Evolutionary conservation across 176 grass and related monocot species (phyloP), one percentile per base, ranked within the genome.

Genomic region (Oropetium thomaeum): DNA sequence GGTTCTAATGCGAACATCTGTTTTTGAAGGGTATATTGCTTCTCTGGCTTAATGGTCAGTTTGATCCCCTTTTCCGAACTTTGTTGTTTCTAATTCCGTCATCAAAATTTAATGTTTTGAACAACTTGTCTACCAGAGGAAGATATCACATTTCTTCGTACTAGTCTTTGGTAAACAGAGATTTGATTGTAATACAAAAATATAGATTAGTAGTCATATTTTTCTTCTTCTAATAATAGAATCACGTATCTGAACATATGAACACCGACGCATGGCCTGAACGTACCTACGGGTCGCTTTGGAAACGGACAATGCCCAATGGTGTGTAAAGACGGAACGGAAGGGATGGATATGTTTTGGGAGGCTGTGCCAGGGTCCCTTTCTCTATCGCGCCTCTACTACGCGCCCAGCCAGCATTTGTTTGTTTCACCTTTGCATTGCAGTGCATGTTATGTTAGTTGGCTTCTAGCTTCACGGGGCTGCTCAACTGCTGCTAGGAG

Each of bases 381-480:
- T 10, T 55, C 1, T 20, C 37, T 32, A 41, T 82, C 31, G n/a
- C 43, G 23, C 54, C 25, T 41, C 8, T 26, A 39, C 16, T 73
- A n/a, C 58, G 51, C 53, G 54, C 7, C 5, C 5, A 37, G 71
- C 53, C 4, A 13, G 25, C 28, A 74, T 74, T 53, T 53, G 22
- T 58, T 59, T 30, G 11, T 6, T 74, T 74, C 53, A 49, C 25
- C 8, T 30, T 26, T 57, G 53, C 10, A 26, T 26, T n/a, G 8
- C n/a, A n/a, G n/a, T 67, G 25, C 65, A 28, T 28, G n/a, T n/a
- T n/a, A n/a, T 15, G 35, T 30, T 58, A 30, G 23, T 67, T 60
- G 71, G 53, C 71, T 74, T 74, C 26, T 74, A 55, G 53, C 35
- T 40, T 74, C 71, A 74, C 71, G 71, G 54, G 71, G n/a, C n/a